phyloP scores from a whole-genome alignment of 768 basidiomycete species.

The Leccinum subgranulosum region DNA sequence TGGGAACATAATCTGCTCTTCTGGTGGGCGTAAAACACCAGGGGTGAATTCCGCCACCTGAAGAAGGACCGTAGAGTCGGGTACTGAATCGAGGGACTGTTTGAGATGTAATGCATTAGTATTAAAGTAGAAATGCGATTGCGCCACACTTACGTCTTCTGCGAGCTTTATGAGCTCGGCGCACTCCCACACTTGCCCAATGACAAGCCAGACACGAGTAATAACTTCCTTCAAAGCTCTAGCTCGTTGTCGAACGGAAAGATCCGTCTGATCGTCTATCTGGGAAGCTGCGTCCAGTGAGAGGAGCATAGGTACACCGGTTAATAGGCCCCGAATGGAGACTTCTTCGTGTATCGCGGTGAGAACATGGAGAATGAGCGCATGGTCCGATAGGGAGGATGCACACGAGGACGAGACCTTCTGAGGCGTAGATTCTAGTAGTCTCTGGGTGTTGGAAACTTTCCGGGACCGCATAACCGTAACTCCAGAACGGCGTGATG shows the following conservation, averaged over 20 bases:
- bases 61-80: constrained; percentile 38
- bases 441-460: constrained; percentile 48
- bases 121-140: constrained; percentile 13
- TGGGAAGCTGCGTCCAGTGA: constrained; percentile 58
- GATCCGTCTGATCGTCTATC: constrained; percentile 39
- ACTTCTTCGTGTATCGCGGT: constrained; percentile 63
- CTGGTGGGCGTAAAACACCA: constrained; percentile 43
- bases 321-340: constrained; percentile 72
- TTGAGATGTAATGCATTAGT: constrained; percentile 11
- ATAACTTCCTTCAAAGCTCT: constrained; percentile 61
- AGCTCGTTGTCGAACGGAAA: constrained; percentile 41
- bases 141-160: constrained; percentile 46
- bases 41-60: constrained; percentile 32
- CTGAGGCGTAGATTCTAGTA: constrained; percentile 49
- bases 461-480: constrained; percentile 55
- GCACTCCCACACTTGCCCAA: constrained; percentile 73
- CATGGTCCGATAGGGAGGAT: constrained; percentile 73
- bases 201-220: constrained; percentile 58
- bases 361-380: constrained; percentile 66
- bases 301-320: constrained; percentile 84
- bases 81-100: constrained; percentile 47
- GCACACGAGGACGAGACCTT: constrained; percentile 41
- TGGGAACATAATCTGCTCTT: constrained; percentile 43
- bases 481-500: constrained; percentile 47
- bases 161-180: constrained; percentile 50